A percentile compares a stretch with the other conserved stretches of the same genome.
phyloP scores from a whole-genome alignment of 805 yeast species.

The Monosporozyma aerobia region DNA sequence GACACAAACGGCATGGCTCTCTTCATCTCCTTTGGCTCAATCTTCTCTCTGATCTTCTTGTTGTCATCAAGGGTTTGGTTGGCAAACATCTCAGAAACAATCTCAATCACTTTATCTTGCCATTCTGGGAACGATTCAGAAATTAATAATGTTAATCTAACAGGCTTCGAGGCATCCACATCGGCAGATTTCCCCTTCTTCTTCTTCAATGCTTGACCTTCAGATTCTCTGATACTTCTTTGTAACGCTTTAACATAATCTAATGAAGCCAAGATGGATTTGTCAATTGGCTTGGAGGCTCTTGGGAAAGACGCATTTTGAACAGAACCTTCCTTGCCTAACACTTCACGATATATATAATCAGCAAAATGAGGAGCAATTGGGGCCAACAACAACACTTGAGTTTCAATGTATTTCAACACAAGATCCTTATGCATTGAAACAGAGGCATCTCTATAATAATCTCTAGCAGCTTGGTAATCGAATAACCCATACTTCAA shows the following conservation, averaged over 20 bases:
- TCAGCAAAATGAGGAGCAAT: constrained; percentile 95
- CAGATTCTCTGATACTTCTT: constrained; percentile 86
- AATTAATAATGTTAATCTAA: constrained; percentile 61
- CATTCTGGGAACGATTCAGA: constrained; percentile 87
- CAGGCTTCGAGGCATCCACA: constrained; percentile 66
- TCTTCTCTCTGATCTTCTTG: constrained; percentile 51
- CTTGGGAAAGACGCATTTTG: constrained; percentile 77
- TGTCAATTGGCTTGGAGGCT: constrained; percentile 56
- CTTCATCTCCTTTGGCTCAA: constrained; percentile 81
- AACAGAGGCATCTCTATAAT: constrained; percentile 70
- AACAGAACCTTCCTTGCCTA: constrained; percentile 56
- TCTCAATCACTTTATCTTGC: constrained; percentile 72
- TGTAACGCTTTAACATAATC: constrained; percentile 70
- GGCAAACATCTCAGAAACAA: constrained; percentile 71
- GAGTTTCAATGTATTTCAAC: constrained; percentile 73
- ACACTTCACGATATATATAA: constrained; percentile 73
- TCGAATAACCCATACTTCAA: constrained; percentile 88
- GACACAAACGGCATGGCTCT: constrained; percentile 97
- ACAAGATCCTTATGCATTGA: constrained; percentile 80
- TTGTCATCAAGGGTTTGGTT: constrained; percentile 54
- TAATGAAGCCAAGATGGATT: constrained; percentile 54
- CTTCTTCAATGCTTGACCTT: constrained; percentile 73
- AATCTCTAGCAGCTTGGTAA: constrained; percentile 91
- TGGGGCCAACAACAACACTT: constrained; percentile 78
- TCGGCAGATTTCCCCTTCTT: constrained; percentile 79